These are phyloP conservation scores for Fraxinus baroniana DNA, from an alignment of 305 asterid species.

Conservation along the genomic window DNA sequence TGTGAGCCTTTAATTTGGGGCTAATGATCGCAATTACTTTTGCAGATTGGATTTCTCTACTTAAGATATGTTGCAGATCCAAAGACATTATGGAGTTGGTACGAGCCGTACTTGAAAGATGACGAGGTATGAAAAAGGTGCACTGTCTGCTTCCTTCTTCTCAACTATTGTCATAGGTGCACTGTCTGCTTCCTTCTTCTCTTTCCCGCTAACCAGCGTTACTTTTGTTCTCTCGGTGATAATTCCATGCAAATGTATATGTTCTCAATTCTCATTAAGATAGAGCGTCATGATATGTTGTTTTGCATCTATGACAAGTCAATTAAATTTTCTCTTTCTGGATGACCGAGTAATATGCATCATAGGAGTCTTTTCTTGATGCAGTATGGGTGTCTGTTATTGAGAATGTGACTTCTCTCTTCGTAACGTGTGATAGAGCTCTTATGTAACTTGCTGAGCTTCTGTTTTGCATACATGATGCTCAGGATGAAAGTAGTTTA, in stretches of 20 bases:
- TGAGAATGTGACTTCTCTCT: constrained; percentile 18
- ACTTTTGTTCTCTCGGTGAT: neutral
- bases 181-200: no score
- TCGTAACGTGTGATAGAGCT: constrained; percentile 25
- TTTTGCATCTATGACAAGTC: neutral
- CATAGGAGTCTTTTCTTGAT: neutral
- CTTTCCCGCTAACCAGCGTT: neutral
- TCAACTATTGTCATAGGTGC: neutral
- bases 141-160: constrained; percentile 7
- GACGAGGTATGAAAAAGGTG: constrained; percentile 75
- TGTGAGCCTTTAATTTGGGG: constrained; percentile 7
- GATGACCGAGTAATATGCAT: neutral
- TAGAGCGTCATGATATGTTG: neutral
- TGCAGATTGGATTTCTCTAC: constrained; percentile 90
- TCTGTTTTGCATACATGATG: constrained; percentile 37
- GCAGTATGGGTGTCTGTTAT: constrained; percentile 1
- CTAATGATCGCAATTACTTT: constrained; percentile 15
- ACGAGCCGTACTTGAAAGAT: constrained; percentile 83
- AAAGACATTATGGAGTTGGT: constrained; percentile 95
- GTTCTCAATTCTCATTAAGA: neutral
- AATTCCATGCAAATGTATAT: neutral
- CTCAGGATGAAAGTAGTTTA: constrained; percentile 54
- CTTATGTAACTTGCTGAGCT: constrained; percentile 28
- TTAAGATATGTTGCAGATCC: constrained; percentile 88
- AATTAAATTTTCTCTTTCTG: neutral